Conservation (phyloP, 2,329 filamentous ascomycete species). For the Pleomassaria siparia region DNA sequence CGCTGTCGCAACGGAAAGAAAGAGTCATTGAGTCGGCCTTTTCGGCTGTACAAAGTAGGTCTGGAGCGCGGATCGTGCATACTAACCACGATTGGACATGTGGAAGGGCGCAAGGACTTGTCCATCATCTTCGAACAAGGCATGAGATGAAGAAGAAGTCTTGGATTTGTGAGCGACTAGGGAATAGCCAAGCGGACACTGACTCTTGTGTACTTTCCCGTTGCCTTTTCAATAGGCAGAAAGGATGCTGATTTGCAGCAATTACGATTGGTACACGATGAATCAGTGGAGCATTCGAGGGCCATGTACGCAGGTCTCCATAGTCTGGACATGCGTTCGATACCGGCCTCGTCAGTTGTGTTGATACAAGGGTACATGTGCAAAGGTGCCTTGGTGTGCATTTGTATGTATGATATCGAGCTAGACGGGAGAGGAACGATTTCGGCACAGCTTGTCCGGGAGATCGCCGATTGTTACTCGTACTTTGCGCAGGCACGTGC, state of each 20-base stretch:
- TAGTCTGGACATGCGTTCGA: too few relatives aligned
- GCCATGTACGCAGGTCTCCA: not conserved
- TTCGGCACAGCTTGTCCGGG: too few relatives aligned
- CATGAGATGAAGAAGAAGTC: not conserved
- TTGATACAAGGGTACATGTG: too few relatives aligned
- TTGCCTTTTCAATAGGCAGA: not conserved
- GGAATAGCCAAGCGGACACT: not conserved
- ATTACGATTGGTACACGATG: not conserved
- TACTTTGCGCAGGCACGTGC: too few relatives aligned
- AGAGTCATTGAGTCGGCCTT: constrained; percentile 1
- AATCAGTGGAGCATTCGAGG: not conserved
- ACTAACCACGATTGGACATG: not conserved
- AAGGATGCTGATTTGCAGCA: not conserved
- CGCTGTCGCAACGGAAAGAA: not conserved
- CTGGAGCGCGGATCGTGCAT: not conserved
- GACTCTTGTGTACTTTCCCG: not conserved
- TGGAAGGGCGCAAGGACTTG: not conserved
- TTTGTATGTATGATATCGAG: too few relatives aligned
- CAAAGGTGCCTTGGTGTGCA: too few relatives aligned
- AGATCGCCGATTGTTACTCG: too few relatives aligned
- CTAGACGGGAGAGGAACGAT: too few relatives aligned
- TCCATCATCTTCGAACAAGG: not conserved
- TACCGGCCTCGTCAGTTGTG: too few relatives aligned
- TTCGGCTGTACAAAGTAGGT: not conserved
- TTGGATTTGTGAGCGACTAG: not conserved